Percentiles rank a stretch among this genome's conserved stretches.
Evolutionary conservation across 345 rosid genomes (phyloP).

Genomic region (Heritiera littoralis): DNA sequence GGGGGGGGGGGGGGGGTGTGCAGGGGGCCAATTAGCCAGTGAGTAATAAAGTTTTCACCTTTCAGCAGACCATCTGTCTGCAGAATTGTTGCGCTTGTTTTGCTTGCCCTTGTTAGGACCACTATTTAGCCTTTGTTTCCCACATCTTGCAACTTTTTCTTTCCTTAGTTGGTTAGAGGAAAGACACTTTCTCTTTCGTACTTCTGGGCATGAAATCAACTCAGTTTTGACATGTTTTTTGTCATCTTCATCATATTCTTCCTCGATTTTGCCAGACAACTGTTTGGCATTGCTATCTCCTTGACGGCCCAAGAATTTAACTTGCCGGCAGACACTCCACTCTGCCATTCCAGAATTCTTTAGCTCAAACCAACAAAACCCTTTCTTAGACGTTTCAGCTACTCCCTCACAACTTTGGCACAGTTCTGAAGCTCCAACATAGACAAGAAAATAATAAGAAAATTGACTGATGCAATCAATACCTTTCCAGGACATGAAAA

Average conservation of each 20-base stretch:
- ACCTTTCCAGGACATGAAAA: background rate
- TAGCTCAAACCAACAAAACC: conserved; percentile 43
- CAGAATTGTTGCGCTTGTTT: conserved; percentile 25
- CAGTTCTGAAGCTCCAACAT: conserved; percentile 27
- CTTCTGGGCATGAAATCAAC: conserved; percentile 30
- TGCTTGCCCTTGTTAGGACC: conserved; percentile 24
- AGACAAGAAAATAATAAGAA: conserved; percentile 11
- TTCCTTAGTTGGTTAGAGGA: conserved; percentile 29
- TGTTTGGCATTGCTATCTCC: conserved; percentile 28
- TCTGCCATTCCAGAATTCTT: conserved; percentile 43
- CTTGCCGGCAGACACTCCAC: conserved; percentile 41
- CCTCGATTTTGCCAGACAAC: conserved; percentile 32
- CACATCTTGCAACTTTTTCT: conserved; percentile 26
- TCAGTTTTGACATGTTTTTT: conserved; percentile 31
- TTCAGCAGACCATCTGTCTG: conserved; percentile 66
- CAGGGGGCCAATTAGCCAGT: background rate
- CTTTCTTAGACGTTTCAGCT: conserved; percentile 41
- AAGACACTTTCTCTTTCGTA: conserved; percentile 43
- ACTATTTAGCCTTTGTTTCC: conserved; percentile 19
- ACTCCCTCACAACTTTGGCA: conserved; percentile 14
- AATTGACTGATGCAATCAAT: conserved; percentile 1
- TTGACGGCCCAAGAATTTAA: conserved; percentile 18
- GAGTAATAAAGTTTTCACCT: conserved; percentile 43
- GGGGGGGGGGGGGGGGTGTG: too few relatives aligned
- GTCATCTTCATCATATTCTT: conserved; percentile 38